Evolutionary conservation across 2,329 filamentous ascomycete genomes (phyloP), one percentile per base, ranked within the genome.

Genomic region (Tolypocladium cylindrosporum): DNA sequence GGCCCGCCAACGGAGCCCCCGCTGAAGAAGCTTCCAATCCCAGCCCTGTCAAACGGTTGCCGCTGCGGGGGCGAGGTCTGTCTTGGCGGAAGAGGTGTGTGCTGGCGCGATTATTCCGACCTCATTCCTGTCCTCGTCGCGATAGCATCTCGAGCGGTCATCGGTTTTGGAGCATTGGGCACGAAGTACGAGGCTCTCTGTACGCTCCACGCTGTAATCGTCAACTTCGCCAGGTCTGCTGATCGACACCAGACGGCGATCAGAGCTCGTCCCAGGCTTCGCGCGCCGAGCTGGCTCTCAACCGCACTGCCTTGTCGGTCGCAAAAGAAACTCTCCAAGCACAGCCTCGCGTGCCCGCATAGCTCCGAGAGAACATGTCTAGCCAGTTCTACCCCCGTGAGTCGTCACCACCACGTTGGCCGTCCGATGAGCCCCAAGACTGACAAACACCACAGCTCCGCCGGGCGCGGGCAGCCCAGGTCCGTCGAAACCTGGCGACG

Each of bases 371-470:
- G 31, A 52, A n/a, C 48, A 52, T 79, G 73, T 75, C 75, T 59
- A 68, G 67, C 4, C 53, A 75, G 58, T 80, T 75, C 63, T 79
- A 79, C 65, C 77, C 78, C 60, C 78, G 77, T 79, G 68, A 66
- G 76, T 68, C 45, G 50, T 52, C 45, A 42, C 55, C 58, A 42
- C 65, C 59, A 9, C 8, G 2, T 4, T 4, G 27, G 16, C 48
- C 31, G 9, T 19, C 31, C 9, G 27, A n/a, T n/a, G 34, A 37
- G 48, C 52, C 19, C 39, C 52, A 2, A 4, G 21, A n/a, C 52
- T 41, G 21, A 54, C 36, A 13, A 21, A 9, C 31, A 21, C 11
- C 43, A 27, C 42, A 62, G 61, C 57, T 27, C 61, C 61, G 24
- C 55, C 61, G 14, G 56, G 57, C 21, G 55, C 59, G 19, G 57